Percentiles rank a stretch among this genome's conserved stretches.
Conservation (phyloP, 305 asterid genomes). For the Fraxinus greggii region DNA sequence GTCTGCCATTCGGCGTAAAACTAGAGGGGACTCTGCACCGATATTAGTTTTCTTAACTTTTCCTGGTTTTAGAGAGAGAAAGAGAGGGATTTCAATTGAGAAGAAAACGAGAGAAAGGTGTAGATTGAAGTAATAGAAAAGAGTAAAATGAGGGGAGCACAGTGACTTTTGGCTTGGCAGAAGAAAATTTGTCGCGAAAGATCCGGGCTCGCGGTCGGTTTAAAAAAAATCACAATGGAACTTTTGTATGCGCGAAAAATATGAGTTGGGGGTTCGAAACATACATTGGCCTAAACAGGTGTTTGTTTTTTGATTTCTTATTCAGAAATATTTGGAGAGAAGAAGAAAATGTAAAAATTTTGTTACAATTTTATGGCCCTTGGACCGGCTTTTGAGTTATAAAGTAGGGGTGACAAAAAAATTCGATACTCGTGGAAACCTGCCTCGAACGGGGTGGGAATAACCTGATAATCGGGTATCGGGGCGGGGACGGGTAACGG, state of each 20-base stretch:
- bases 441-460: too few relatives aligned
- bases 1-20: slow-evolving; percentile 87
- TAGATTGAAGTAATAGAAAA: neutral
- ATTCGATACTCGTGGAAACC: too few relatives aligned
- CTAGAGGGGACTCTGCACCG: slow-evolving; percentile 44
- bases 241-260: neutral
- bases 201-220: slow-evolving; percentile 58
- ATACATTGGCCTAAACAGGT: neutral
- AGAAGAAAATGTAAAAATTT: too few relatives aligned
- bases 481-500: too few relatives aligned
- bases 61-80: neutral
- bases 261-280: neutral
- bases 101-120: neutral
- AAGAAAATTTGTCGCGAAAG: slow-evolving; percentile 58
- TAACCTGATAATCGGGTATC: too few relatives aligned
- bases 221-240: too few relatives aligned
- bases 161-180: slow-evolving; percentile 42
- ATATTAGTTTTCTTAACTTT: neutral
- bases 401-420: too few relatives aligned
- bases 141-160: slow-evolving; percentile 18
- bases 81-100: neutral
- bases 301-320: slow-evolving; percentile 5
- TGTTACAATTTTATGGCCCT: neutral
- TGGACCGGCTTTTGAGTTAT: neutral
- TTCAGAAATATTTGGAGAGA: neutral